Evolutionary conservation across 2,329 filamentous ascomycete species (phyloP), one percentile per base, ranked within the genome.

Genomic region (Hawksworthiomyces lignivorus): DNA sequence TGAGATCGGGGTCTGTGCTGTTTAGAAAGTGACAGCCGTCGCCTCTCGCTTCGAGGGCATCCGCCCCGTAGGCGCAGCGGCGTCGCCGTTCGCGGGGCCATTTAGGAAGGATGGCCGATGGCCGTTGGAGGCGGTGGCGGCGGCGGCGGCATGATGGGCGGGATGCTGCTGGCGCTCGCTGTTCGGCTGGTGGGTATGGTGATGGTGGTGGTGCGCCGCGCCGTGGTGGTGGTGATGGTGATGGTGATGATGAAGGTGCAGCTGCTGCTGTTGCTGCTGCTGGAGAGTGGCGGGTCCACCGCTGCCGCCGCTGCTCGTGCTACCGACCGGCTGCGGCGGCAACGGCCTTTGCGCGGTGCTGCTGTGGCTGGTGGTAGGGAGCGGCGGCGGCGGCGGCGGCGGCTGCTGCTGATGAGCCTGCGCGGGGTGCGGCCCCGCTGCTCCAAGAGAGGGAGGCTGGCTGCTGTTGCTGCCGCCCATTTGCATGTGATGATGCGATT

Each of bases 21-120:
- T 19, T 32, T 41, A 41, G 39, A 30, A 41, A n/a, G 26, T 22
- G 19, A 36, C 39, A n/a, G 39, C 30, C 2, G 39, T 20, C 5
- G 27, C 26, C 18, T 41, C 39, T 30, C 39, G 19, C 39, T 41
- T 36, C 8, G 34, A 36, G 19, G 40, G 40, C 33, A 42, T 42
- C 20, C 27, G 15, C 14, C 20, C 27, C 12, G 24, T 12, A 15
- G 26, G 27, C 27, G 31, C 26, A 2, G 18, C 6, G 3, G n/a
- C 20, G 37, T 19, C 37, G 20, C 27, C 28, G 20, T 22, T 24
- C n/a, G n/a, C n/a, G n/a, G n/a, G n/a, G n/a, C n/a, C n/a, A n/a
- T n/a, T n/a, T n/a, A n/a, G n/a, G n/a, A n/a, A n/a, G n/a, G n/a
- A n/a, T n/a, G n/a, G n/a, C n/a, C n/a, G n/a, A n/a, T n/a, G n/a